Evolutionary conservation across 208 protist genomes (phyloP), one percentile per base, ranked within the genome.

Genomic region (Leishmania guyanensis): DNA sequence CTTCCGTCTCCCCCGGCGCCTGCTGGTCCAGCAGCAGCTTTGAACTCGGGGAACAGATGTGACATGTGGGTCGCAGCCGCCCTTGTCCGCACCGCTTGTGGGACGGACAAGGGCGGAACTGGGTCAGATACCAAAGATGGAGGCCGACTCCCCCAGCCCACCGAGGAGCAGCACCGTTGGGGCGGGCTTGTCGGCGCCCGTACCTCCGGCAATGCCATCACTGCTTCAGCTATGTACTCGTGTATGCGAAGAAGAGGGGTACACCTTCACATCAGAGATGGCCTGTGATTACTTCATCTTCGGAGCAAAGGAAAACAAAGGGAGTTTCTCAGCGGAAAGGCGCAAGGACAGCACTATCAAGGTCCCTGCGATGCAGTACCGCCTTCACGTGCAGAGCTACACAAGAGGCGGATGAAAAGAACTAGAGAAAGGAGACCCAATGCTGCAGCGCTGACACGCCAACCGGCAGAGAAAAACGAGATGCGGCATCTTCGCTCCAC

Each of bases 81-180:
- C 43, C 39, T 93, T 93, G 60, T 92, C 90, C 26, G 82, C 90
- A 12, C 89, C 83, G 48, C 90, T 82, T 65, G 91, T 78, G 26
- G 83, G 72, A 14, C 66, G 81, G 2, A 78, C 86, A 36, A 93
- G 79, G 16, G 87, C 43, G n/a, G 68, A 85, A 82, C 20, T 86
- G 85, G 6, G 88, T 65, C 53, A 93, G 80, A 69, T 96, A 96
- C 56, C 89, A 88, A 16, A 98, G 88, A 82, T 99, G 92, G 53
- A 95, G 83, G 16, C 93, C 98, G 65, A 99, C 90, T 98, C 33
- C 98, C 98, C 6, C 17, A 90, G 79, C 48, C 94, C 92, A 39
- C 93, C 92, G 26, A 97, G 85, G 33, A 96, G 78, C 26, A 96
- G 65, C 48, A 92, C 85, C 58, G 74, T 79, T 60, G 89, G 86